Conservation (phyloP, 2,329 filamentous ascomycete genomes). For the Daldinia sp. region DNA sequence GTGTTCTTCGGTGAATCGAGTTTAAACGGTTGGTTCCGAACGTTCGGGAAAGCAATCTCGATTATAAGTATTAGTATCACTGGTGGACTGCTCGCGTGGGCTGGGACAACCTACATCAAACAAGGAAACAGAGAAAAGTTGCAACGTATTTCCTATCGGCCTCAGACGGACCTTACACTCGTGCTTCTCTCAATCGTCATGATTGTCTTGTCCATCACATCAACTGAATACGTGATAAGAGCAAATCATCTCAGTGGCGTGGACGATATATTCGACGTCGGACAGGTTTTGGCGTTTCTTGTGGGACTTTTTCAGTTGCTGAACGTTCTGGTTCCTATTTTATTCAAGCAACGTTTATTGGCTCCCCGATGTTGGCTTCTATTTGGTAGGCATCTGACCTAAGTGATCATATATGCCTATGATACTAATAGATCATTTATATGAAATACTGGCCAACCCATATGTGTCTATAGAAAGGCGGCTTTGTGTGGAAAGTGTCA, state of each 20-base stretch:
- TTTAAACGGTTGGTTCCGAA: constrained; percentile 22
- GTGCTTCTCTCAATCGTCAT: constrained; percentile 22
- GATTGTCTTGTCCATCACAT: constrained; percentile 19
- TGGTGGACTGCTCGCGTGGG: constrained; percentile 16
- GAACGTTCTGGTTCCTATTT: constrained; percentile 13
- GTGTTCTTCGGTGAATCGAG: constrained; percentile 22
- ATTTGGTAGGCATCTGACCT: constrained; percentile 23
- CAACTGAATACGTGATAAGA: constrained; percentile 20
- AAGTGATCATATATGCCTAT: neutral
- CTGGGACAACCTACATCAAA: neutral
- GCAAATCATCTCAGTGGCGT: constrained; percentile 16
- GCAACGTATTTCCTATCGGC: neutral
- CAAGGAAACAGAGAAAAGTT: neutral
- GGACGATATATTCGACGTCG: constrained; percentile 21
- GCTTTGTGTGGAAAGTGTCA: neutral
- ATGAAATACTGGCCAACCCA: neutral
- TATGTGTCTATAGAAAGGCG: neutral
- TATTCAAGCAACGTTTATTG: constrained; percentile 8
- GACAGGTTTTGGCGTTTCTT: constrained; percentile 26
- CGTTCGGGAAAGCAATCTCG: constrained; percentile 16
- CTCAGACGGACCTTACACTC: constrained; percentile 20
- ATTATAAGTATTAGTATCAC: constrained; percentile 7
- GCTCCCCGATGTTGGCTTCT: constrained; percentile 30
- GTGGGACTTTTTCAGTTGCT: constrained; percentile 24
- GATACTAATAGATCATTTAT: neutral